phyloP scores from a whole-genome alignment of 2,329 filamentous ascomycete species.

The Ilyonectria sp. region DNA sequence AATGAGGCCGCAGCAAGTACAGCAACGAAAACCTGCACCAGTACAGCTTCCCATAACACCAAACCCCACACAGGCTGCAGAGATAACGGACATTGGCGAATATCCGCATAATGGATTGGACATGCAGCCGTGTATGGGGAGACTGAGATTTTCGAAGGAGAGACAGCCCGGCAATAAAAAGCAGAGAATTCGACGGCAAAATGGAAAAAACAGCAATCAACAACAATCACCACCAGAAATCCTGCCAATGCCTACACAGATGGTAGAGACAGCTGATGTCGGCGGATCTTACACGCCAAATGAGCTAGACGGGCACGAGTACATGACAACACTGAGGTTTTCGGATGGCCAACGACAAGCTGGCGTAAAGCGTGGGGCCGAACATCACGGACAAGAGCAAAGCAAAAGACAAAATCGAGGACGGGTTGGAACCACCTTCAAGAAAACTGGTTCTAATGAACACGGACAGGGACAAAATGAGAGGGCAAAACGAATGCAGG shows the following conservation, averaged over 20 bases:
- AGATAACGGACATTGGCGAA: background rate
- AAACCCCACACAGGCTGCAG: background rate
- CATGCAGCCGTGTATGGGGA: background rate
- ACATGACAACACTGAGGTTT: too few species aligned
- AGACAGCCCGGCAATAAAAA: too few species aligned
- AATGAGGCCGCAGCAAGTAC: background rate
- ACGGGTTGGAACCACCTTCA: background rate
- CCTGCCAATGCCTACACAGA: too few species aligned
- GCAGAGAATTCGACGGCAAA: too few species aligned
- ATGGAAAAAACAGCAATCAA: background rate
- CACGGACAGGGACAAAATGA: too few species aligned
- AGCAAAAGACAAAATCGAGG: constrained; percentile 12
- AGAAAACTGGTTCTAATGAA: too few species aligned
- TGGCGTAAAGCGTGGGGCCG: too few species aligned
- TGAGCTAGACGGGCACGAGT: background rate
- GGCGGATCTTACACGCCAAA: background rate
- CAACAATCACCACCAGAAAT: too few species aligned
- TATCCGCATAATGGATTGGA: background rate
- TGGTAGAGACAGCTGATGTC: too few species aligned
- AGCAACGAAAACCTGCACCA: background rate
- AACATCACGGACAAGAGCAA: background rate
- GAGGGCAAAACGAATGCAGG: too few species aligned
- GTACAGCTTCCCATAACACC: background rate
- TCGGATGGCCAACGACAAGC: too few species aligned
- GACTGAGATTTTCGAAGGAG: too few species aligned